phyloP scores from a whole-genome alignment of 257 asterid species.

The Schizonepeta tenuifolia region DNA sequence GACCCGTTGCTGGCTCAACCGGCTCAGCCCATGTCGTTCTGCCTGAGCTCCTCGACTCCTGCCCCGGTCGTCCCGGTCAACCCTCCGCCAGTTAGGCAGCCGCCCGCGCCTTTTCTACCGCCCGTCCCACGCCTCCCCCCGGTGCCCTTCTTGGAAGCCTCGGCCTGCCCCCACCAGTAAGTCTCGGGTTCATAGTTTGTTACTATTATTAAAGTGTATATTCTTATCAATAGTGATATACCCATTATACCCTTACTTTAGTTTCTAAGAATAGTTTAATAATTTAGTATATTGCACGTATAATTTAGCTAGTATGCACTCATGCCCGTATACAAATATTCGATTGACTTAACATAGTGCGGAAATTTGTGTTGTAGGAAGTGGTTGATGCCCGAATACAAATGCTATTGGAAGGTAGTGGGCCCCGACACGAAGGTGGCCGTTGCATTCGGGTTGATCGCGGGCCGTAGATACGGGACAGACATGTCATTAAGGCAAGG shows the following conservation, averaged over 20 bases:
- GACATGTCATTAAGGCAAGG: slow-evolving; percentile 67
- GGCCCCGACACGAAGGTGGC: slow-evolving; percentile 78
- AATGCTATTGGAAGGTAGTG: slow-evolving; percentile 81
- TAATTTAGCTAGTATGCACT: neutral
- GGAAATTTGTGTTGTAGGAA: slow-evolving; percentile 44
- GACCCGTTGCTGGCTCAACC: slow-evolving; percentile 89
- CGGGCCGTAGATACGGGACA: slow-evolving; percentile 69
- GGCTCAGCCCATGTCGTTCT: slow-evolving; percentile 63
- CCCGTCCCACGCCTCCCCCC: slow-evolving; percentile 49
- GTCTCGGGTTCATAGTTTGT: slow-evolving; percentile 26
- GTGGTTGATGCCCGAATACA: slow-evolving; percentile 79
- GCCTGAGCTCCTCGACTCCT: slow-evolving; percentile 49
- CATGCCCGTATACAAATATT: too few species aligned
- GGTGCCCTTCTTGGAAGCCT: slow-evolving; percentile 57
- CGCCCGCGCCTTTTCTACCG: slow-evolving; percentile 32
- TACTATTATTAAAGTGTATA: neutral
- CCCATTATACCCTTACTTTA: too few species aligned
- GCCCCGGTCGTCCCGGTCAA: slow-evolving; percentile 34
- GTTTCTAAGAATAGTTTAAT: neutral
- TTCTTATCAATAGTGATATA: neutral
- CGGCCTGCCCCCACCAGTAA: slow-evolving; percentile 87
- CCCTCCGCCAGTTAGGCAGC: slow-evolving; percentile 39
- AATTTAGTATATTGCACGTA: too few species aligned
- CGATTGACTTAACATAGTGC: neutral
- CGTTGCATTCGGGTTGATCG: slow-evolving; percentile 65